A percentile compares a stretch with the other conserved stretches of the same genome.
These are phyloP conservation scores for Cryptococcus wingfieldii DNA, from an alignment of 1,284 basidiomycete genomes.

Conservation along the genomic window DNA sequence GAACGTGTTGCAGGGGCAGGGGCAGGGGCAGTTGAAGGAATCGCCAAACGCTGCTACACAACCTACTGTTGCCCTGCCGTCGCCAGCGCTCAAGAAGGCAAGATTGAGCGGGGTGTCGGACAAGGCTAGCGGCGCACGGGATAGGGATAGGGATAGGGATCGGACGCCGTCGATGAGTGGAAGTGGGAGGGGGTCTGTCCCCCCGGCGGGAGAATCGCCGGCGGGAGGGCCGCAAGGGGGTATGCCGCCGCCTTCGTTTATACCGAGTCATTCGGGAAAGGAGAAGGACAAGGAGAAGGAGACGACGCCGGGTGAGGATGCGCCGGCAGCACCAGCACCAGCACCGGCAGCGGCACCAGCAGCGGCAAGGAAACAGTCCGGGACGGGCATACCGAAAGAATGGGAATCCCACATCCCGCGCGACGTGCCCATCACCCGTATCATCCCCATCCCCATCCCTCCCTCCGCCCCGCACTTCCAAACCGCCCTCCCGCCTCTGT, in stretches of 20 bases:
- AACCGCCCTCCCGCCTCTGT: constrained; percentile 57
- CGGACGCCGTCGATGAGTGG: too few species aligned
- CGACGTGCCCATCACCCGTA: constrained; percentile 61
- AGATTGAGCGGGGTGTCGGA: too few species aligned
- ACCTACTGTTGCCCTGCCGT: too few species aligned
- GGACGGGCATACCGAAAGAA: constrained; percentile 40
- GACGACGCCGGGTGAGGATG: neutral
- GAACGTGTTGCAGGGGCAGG: neutral
- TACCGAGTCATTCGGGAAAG: neutral
- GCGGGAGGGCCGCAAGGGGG: too few species aligned
- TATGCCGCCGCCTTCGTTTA: too few species aligned
- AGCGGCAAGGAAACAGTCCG: constrained; percentile 18
- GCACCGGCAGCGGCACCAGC: constrained; percentile 31
- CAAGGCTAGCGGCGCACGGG: neutral
- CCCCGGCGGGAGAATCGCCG: too few species aligned
- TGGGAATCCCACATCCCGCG: constrained; percentile 51
- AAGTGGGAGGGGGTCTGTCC: too few species aligned
- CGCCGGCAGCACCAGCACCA: constrained; percentile 4
- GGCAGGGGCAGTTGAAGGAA: constrained; percentile 1
- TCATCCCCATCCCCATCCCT: constrained; percentile 61
- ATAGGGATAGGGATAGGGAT: neutral
- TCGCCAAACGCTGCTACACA: constrained; percentile 5
- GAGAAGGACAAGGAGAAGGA: constrained; percentile 1
- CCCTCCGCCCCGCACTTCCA: constrained; percentile 52
- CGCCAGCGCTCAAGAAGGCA: too few species aligned